Evolutionary conservation across 257 asterid species (phyloP), one percentile per base, ranked within the genome.

Genomic region (Ajuga chamaepitys): DNA sequence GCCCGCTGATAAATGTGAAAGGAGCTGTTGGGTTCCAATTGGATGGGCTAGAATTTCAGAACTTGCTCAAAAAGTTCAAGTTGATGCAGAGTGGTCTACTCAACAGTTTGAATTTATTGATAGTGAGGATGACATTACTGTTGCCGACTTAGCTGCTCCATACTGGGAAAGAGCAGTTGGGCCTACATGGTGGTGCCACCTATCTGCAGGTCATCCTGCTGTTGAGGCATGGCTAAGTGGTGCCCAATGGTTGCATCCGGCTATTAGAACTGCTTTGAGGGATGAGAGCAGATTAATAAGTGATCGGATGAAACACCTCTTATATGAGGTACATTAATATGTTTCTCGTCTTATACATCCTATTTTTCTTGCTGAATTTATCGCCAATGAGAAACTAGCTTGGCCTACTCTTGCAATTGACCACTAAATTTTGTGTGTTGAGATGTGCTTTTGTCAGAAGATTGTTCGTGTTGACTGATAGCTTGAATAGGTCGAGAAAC

Each of bases 141-240:
- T 92, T 75, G 96, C 98, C 7, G 97, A 89, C 55, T 73, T 89
- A 68, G 98, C 89, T 63, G 91, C 93, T 55, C 98, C 98, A 3
- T 92, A 89, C 72, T 89, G 98, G 98, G 96, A 92, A 74, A 81
- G 78, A 20, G 87, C 96, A 4, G 94, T 77, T 58, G 98, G 98
- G 74, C 98, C 97, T 17, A 85, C 80, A 48, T 92, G 98, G 98
- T 92, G 98, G 98, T 92, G 96, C 80, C 98, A 92, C 78, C 80
- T 92, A 66, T 68, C 88, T 77, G 97, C 97, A 5, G 95, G 89
- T 61, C 88, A 92, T 77, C 89, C 93, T 30, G 61, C 50, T 45
- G 80, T 85, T 2, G 92, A 87, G 55, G 81, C 95, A 37, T 92
- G 98, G 98, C 88, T 92, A 24, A 78, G 51, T 68, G 46, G 78